These are phyloP conservation scores for Kazachstania sp. DNA, from an alignment of 1,139 yeast genomes.

Conservation along the genomic window DNA sequence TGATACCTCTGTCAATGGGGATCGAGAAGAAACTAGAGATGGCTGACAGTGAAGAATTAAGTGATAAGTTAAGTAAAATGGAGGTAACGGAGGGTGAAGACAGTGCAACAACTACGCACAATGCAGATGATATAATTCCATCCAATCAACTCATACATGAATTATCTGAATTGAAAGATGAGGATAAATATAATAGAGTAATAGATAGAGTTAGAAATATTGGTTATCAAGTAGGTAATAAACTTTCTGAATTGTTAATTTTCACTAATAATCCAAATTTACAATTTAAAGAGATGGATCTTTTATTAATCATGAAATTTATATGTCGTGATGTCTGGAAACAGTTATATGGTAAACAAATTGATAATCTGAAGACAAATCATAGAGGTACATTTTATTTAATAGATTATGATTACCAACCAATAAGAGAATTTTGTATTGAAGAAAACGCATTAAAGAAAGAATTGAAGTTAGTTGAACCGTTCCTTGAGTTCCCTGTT, in stretches of 20 bases:
- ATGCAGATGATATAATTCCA: constrained; percentile 11
- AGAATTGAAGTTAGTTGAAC: constrained; percentile 36
- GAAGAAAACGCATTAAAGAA: constrained; percentile 14
- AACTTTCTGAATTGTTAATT: constrained; percentile 63
- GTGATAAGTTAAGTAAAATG: background rate
- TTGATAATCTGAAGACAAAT: constrained; percentile 85
- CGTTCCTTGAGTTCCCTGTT: constrained; percentile 70
- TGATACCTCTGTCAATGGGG: constrained; percentile 57
- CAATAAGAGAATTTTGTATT: constrained; percentile 20
- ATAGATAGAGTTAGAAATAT: constrained; percentile 53
- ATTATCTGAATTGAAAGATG: constrained; percentile 15
- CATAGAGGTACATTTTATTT: constrained; percentile 50
- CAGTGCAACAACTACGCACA: constrained; percentile 22
- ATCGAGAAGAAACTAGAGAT: constrained; percentile 13
- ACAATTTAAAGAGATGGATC: constrained; percentile 44
- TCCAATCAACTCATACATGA: constrained; percentile 21
- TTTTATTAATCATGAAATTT: constrained; percentile 79
- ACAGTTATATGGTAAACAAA: constrained; percentile 68
- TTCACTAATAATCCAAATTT: constrained; percentile 44
- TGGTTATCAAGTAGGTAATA: constrained; percentile 69
- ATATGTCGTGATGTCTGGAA: constrained; percentile 91
- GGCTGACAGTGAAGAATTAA: background rate
- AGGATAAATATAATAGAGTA: constrained; percentile 42
- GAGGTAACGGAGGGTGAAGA: background rate
- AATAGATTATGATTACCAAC: constrained; percentile 26